Conservation (phyloP, 495 filamentous ascomycete genomes). For the Penicillium soppii region DNA sequence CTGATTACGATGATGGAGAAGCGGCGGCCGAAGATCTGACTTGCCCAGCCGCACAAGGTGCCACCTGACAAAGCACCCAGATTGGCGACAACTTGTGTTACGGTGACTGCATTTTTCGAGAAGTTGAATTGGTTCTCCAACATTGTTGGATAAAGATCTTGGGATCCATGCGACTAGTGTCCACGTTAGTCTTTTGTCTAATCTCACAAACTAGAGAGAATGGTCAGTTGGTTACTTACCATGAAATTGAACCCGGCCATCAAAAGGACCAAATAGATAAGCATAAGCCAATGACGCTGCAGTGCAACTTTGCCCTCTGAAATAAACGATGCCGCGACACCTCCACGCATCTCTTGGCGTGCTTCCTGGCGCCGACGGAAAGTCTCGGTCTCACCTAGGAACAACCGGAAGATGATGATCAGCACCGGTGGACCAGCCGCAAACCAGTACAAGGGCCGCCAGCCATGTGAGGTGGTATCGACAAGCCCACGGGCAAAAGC, state of each 20-base stretch:
- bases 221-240: constrained; percentile 37
- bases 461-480: constrained; percentile 68
- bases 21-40: constrained; percentile 79
- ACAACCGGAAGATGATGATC: constrained; percentile 75
- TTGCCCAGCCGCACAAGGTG: constrained; percentile 72
- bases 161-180: constrained; percentile 71
- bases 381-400: constrained; percentile 71
- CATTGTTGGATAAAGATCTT: constrained; percentile 90
- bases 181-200: background rate
- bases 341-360: constrained; percentile 46
- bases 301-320: constrained; percentile 74
- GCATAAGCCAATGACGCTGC: constrained; percentile 73
- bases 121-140: constrained; percentile 76
- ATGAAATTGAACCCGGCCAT: constrained; percentile 95
- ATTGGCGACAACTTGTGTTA: constrained; percentile 84
- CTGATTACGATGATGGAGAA: constrained; percentile 77
- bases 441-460: constrained; percentile 88
- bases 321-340: constrained; percentile 62
- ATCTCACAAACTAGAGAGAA: background rate
- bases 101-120: constrained; percentile 66
- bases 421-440: constrained; percentile 76
- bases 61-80: constrained; percentile 78
- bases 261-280: constrained; percentile 77
- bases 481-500: constrained; percentile 75
- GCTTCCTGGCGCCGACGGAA: constrained; percentile 62